Conservation (phyloP, 2,329 filamentous ascomycete species). For the Paecilomyces niveus region DNA sequence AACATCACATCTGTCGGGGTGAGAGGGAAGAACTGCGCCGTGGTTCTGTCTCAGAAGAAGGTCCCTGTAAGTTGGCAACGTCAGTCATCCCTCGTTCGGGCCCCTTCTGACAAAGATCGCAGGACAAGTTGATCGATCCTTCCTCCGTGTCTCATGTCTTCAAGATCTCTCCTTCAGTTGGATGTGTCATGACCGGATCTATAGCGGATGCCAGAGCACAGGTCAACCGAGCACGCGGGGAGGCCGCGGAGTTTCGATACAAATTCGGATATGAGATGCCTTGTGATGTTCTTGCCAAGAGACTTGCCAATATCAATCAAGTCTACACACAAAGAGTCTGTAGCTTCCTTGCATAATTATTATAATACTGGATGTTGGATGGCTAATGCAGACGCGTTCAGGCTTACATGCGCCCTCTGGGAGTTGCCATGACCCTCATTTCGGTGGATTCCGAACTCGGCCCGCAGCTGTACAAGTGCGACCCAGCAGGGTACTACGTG, state of each 20-base stretch:
- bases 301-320: slow-evolving; percentile 97
- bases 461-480: slow-evolving; percentile 95
- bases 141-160: slow-evolving; percentile 96
- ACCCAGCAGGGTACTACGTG: slow-evolving; percentile 95
- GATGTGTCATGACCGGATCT: slow-evolving; percentile 96
- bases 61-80: slow-evolving; percentile 67
- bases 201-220: slow-evolving; percentile 95
- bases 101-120: slow-evolving; percentile 3
- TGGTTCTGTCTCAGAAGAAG: slow-evolving; percentile 98
- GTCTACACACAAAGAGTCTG: slow-evolving; percentile 94
- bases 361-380: slow-evolving; percentile 3
- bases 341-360: slow-evolving; percentile 8
- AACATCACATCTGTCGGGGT: slow-evolving; percentile 98
- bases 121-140: slow-evolving; percentile 99
- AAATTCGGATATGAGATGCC: slow-evolving; percentile 99
- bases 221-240: slow-evolving; percentile 84
- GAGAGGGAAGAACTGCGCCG: slow-evolving; percentile 92
- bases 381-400: slow-evolving; percentile 24
- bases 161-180: slow-evolving; percentile 89
- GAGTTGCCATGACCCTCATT: slow-evolving; percentile 90
- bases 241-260: slow-evolving; percentile 97
- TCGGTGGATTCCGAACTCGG: slow-evolving; percentile 88
- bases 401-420: slow-evolving; percentile 97
- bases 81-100: background rate
- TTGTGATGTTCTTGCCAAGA: slow-evolving; percentile 91